Evolutionary conservation across 176 grass and related monocot genomes (phyloP), one percentile per base, ranked within the genome.

Genomic region (Zoysia pacifica): DNA sequence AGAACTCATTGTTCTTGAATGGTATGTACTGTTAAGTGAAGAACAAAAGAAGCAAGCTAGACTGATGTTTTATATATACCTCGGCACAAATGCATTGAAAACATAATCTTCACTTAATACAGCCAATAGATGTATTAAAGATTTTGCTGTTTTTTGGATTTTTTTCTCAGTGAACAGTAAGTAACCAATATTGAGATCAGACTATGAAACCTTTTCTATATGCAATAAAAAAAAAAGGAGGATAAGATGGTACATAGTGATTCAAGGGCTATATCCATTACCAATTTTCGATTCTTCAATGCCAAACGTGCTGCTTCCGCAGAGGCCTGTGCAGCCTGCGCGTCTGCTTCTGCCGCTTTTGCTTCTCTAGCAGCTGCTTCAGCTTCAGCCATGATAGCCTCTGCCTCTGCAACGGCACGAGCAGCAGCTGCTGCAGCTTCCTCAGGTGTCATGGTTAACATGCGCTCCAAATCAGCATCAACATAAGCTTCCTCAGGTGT

Each of bases 361-460:
- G 94, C 94, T 71, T 97, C 94, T 81, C 81, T 91, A 1, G 85
- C 87, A 52, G 94, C 94, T 28, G 80, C 89, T 82, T 97, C 91
- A 56, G 94, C 91, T 80, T 97, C 89, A 3, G 89, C 94, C 91
- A 97, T 90, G 79, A 93, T 89, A 55, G 84, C 84, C 20, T 97
- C 94, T 75, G 94, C 94, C 79, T 97, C 94, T 62, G 83, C 91
- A 82, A 97, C 87, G 14, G 94, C 91, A 85, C 64, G 82, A 72
- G 89, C 91, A 0, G 94, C 94, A 11, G 81, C 89, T 0, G 84
- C 84, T 1, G 77, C 89, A 9, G 94, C 94, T 63, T 84, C 86
- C 64, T 97, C 83, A 18, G 88, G 78, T 16, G 83, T 91, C 94
- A 97, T 97, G 19, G 44, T 86, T 85, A 82, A 84, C 91, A 97